Evolutionary conservation across 2,329 filamentous ascomycete genomes (phyloP), one percentile per base, ranked within the genome.

Genomic region (Aspergillus sp.): DNA sequence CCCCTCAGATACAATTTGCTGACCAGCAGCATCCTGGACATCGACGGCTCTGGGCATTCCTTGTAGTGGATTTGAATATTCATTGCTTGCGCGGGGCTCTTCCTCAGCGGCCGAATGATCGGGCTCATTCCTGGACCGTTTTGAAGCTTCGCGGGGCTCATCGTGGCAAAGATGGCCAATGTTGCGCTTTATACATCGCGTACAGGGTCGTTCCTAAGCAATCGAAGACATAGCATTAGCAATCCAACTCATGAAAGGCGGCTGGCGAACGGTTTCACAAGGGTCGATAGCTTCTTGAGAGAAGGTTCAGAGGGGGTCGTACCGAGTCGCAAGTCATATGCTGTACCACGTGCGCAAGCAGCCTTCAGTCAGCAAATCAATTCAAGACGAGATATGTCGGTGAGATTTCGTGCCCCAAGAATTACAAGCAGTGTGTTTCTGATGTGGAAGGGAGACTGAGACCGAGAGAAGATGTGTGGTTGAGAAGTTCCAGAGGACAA

Each of bases 91-190:
- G 45, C 68, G 66, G 53, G 58, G 81, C 59, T 84, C 81, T 68
- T 88, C 85, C 64, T 88, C 85, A 52, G 80, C 79, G 41, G 77
- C 75, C 48, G 83, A 78, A 55, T 80, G 75, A 56, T 78, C 81
- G 58, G 78, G 77, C 62, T 84, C 79, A 69, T 78, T 82, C 76
- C 93, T 96, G 64, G 82, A 76, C 75, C 92, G 93, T 76, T 94
- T 96, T 55, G 87, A 84, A 62, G 86, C 80, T 68, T 99, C 93
- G 73, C 93, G 87, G 62, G 92, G 93, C 76, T 97, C 94, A 75
- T 99, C 94, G 78, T 97, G 94, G 75, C 94, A 99, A 61, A 99
- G 82, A 75, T 99, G 94, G 66, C 93, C 94, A 73, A 99, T 99
- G 77, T 96, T 96, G 69, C 94, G 88, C 78, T 97, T 99, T 76